Evolutionary conservation across 2,329 filamentous ascomycete genomes (phyloP).

Genomic region (Trichoderma semiorbis): DNA sequence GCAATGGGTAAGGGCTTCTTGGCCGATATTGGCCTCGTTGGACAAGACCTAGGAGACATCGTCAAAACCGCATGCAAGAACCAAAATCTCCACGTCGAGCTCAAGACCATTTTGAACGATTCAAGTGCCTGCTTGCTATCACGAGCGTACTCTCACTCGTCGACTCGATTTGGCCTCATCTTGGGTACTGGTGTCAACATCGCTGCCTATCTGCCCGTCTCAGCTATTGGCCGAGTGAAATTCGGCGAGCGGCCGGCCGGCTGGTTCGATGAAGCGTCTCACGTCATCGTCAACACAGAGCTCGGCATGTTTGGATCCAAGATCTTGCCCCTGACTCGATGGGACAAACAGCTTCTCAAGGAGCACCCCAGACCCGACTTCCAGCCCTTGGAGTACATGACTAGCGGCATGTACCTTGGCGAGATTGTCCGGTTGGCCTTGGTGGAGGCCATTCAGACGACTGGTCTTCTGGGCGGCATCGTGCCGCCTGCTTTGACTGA

Average conservation of each 20-base stretch:
- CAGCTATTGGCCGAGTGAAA: slow-evolving; percentile 52
- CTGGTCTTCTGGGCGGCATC: slow-evolving; percentile 54
- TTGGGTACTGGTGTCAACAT: slow-evolving; percentile 66
- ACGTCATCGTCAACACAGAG: slow-evolving; percentile 66
- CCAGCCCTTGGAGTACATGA: slow-evolving; percentile 60
- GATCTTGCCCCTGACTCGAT: slow-evolving; percentile 57
- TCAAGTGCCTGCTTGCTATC: slow-evolving; percentile 64
- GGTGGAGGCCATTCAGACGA: slow-evolving; percentile 54
- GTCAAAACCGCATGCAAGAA: slow-evolving; percentile 52
- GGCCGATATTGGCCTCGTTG: slow-evolving; percentile 55
- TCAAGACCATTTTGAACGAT: slow-evolving; percentile 64
- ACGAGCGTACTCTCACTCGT: slow-evolving; percentile 55
- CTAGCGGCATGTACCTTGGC: slow-evolving; percentile 64
- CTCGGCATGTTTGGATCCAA: slow-evolving; percentile 62
- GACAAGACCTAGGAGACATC: slow-evolving; percentile 58
- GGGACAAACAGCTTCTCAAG: slow-evolving; percentile 54
- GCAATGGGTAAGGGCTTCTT: slow-evolving; percentile 65
- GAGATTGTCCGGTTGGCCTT: slow-evolving; percentile 59
- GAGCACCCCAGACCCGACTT: slow-evolving; percentile 56
- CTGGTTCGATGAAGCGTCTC: slow-evolving; percentile 57
- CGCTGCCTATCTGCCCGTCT: slow-evolving; percentile 60
- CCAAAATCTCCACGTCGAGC: slow-evolving; percentile 50
- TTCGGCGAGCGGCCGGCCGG: slow-evolving; percentile 52
- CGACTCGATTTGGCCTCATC: slow-evolving; percentile 62
- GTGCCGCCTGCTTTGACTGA: slow-evolving; percentile 51